phyloP scores from a whole-genome alignment of 1,284 basidiomycete species.

The Ustilago vetiveriae region DNA sequence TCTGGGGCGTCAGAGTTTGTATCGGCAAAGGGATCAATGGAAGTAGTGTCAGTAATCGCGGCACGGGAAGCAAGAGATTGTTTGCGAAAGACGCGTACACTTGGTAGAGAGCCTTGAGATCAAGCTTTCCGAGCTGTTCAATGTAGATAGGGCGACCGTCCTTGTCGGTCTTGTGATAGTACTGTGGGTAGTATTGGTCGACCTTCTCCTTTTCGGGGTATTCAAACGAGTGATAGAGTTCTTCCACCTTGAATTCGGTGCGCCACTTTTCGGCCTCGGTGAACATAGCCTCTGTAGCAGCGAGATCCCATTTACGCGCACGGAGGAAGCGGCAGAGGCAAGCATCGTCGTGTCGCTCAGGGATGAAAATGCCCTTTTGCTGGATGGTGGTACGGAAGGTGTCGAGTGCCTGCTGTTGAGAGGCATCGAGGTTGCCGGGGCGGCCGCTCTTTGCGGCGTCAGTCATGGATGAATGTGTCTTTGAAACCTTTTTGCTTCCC shows the following conservation, averaged over 20 bases:
- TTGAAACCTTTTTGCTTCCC: slow-evolving; percentile 51
- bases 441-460: slow-evolving; percentile 47
- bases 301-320: slow-evolving; percentile 89
- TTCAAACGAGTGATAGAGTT: slow-evolving; percentile 84
- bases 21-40: neutral
- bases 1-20: slow-evolving; percentile 62
- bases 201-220: slow-evolving; percentile 86
- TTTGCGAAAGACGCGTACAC: slow-evolving; percentile 42
- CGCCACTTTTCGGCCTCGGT: slow-evolving; percentile 87
- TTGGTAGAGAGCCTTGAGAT: slow-evolving; percentile 76
- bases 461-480: slow-evolving; percentile 23
- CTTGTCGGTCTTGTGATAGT: slow-evolving; percentile 94
- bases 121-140: slow-evolving; percentile 88
- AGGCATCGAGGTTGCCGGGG: slow-evolving; percentile 61
- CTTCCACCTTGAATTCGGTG: slow-evolving; percentile 85
- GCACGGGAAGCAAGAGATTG: no score
- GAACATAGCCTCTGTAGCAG: slow-evolving; percentile 85
- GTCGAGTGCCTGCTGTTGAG: slow-evolving; percentile 57
- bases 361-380: slow-evolving; percentile 59
- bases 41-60: slow-evolving; percentile 4
- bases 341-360: slow-evolving; percentile 64
- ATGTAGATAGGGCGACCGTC: slow-evolving; percentile 96
- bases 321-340: slow-evolving; percentile 76
- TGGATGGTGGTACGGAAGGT: slow-evolving; percentile 59
- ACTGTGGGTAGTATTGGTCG: slow-evolving; percentile 93